phyloP scores from a whole-genome alignment of 129 eudicot species.

The carrot (Daucus carota) region DNA sequence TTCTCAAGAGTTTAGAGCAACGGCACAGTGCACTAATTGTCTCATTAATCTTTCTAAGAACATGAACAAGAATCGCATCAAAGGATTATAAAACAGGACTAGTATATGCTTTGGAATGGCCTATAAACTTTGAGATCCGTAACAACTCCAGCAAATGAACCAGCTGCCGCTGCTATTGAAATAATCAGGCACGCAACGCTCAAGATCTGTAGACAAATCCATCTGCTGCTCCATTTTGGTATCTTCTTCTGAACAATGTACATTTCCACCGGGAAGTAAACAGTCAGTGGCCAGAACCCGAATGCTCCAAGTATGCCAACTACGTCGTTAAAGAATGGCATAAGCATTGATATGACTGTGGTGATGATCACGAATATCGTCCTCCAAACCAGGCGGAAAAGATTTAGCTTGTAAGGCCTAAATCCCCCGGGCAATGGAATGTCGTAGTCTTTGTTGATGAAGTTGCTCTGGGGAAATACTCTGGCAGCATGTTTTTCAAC shows the following conservation, averaged over 20 bases:
- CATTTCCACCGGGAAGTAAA: conserved; percentile 63
- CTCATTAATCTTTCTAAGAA: not conserved
- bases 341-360: conserved; percentile 47
- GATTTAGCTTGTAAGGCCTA: conserved; percentile 30
- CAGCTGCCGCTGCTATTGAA: conserved; percentile 57
- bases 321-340: conserved; percentile 61
- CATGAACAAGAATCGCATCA: not conserved
- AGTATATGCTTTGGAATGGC: conserved; percentile 54
- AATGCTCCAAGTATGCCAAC: conserved; percentile 63
- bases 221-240: conserved; percentile 43
- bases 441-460: conserved; percentile 33
- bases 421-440: conserved; percentile 27
- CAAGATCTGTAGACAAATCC: conserved; percentile 39
- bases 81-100: not conserved
- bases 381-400: conserved; percentile 49
- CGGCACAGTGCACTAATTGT: not conserved
- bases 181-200: conserved; percentile 38
- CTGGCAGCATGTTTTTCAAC: conserved; percentile 31
- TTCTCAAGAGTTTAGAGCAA: not conserved
- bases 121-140: conserved; percentile 48
- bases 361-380: conserved; percentile 40
- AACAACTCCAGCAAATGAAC: conserved; percentile 58
- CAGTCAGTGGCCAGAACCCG: conserved; percentile 64
- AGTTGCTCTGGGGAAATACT: conserved; percentile 31
- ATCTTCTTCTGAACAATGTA: conserved; percentile 49